phyloP scores from a whole-genome alignment of 352 stramenopile genomes.

The Phytophthora pistaciae region DNA sequence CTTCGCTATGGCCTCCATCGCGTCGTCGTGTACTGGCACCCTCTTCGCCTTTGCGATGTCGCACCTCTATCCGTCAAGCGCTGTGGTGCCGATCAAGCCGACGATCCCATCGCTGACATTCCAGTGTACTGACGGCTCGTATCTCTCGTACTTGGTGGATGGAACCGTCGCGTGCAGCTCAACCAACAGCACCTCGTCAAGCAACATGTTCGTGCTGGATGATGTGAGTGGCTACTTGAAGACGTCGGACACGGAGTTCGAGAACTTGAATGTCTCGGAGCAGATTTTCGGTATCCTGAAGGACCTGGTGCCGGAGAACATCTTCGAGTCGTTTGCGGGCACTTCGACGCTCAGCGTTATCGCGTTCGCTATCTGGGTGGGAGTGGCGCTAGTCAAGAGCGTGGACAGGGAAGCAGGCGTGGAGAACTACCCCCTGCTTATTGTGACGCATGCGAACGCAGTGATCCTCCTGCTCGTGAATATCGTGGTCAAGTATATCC shows the following conservation, averaged over 20 bases:
- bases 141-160: conserved; percentile 43
- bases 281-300: conserved; percentile 78
- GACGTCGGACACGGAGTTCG: conserved; percentile 43
- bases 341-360: conserved; percentile 76
- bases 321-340: conserved; percentile 67
- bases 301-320: conserved; percentile 75
- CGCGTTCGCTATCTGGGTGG: conserved; percentile 76
- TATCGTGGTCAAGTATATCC: conserved; percentile 70
- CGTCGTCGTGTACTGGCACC: conserved; percentile 55
- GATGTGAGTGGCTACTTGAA: conserved; percentile 60
- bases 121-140: conserved; percentile 54
- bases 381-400: conserved; percentile 69
- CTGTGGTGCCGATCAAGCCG: conserved; percentile 32
- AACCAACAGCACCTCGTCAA: conserved; percentile 36
- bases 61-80: conserved; percentile 36
- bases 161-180: conserved; percentile 53
- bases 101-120: conserved; percentile 46
- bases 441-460: conserved; percentile 74
- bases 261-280: conserved; percentile 65
- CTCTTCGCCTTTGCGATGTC: conserved; percentile 60
- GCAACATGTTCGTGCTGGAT: conserved; percentile 62
- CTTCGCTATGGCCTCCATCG: conserved; percentile 54
- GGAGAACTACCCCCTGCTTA: conserved; percentile 73
- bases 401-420: conserved; percentile 55
- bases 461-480: conserved; percentile 81